Evolutionary conservation across 2,329 filamentous ascomycete genomes (phyloP).

Genomic region (Ceratocystis eucalypticola): DNA sequence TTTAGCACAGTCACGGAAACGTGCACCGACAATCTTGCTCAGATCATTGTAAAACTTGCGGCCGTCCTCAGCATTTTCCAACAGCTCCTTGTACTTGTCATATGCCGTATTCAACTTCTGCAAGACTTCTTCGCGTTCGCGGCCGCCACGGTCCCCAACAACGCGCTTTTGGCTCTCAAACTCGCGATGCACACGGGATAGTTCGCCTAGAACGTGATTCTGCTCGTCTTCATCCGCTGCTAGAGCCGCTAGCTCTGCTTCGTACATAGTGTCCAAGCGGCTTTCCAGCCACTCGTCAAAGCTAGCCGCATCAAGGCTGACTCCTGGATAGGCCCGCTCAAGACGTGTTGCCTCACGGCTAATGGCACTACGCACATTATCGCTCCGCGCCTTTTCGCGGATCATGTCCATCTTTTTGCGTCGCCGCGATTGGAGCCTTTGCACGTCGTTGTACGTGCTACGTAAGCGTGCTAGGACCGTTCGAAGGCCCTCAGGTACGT

Average conservation of each 20-base stretch:
- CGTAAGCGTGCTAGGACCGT: constrained; percentile 64
- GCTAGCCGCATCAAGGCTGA: constrained; percentile 71
- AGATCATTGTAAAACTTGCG: constrained; percentile 97
- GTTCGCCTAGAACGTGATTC: constrained; percentile 51
- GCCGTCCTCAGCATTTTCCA: constrained; percentile 79
- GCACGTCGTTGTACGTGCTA: constrained; percentile 70
- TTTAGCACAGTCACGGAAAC: constrained; percentile 66
- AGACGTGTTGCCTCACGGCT: constrained; percentile 70
- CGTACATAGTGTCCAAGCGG: constrained; percentile 62
- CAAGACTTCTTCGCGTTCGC: constrained; percentile 70
- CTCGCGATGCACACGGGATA: constrained; percentile 62
- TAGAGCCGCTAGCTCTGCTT: constrained; percentile 59
- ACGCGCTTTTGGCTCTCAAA: constrained; percentile 60
- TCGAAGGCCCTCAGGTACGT: constrained; percentile 69
- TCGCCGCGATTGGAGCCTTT: constrained; percentile 66
- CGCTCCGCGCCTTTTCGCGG: constrained; percentile 63
- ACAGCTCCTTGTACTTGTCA: constrained; percentile 90
- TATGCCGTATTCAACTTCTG: constrained; percentile 85
- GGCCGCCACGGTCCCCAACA: constrained; percentile 46
- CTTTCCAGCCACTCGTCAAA: constrained; percentile 86
- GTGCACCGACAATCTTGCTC: constrained; percentile 63
- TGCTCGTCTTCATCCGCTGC: constrained; percentile 64
- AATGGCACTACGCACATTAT: constrained; percentile 80
- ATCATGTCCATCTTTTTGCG: constrained; percentile 67
- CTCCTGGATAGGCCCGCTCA: constrained; percentile 74